phyloP scores from a whole-genome alignment of 495 filamentous ascomycete species.

The Chaetomium cochliodes region DNA sequence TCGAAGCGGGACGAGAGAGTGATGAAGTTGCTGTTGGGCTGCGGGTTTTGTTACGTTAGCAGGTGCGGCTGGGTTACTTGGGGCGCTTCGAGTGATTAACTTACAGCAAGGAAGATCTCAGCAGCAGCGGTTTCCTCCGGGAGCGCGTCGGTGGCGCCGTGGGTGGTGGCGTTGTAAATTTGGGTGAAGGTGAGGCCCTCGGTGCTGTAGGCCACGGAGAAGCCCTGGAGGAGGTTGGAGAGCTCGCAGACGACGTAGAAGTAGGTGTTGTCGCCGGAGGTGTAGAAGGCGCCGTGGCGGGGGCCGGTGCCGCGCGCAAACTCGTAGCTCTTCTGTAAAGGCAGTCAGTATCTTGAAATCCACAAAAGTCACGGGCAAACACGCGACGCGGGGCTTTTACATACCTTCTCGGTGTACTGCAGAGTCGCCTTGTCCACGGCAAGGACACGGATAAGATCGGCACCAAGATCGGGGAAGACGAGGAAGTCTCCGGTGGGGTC shows the following conservation, averaged over 20 bases:
- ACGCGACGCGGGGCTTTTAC: slow-evolving; percentile 34
- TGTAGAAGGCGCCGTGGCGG: slow-evolving; percentile 64
- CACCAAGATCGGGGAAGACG: slow-evolving; percentile 68
- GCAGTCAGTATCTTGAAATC: neutral
- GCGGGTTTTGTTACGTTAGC: slow-evolving; percentile 7
- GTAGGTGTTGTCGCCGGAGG: slow-evolving; percentile 46
- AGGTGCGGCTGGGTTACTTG: neutral
- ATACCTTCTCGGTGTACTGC: slow-evolving; percentile 31
- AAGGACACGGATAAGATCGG: slow-evolving; percentile 68
- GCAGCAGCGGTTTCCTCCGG: slow-evolving; percentile 49
- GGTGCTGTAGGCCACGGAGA: slow-evolving; percentile 55
- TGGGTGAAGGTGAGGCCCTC: slow-evolving; percentile 46
- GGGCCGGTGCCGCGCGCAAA: slow-evolving; percentile 58
- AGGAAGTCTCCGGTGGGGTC: slow-evolving; percentile 68
- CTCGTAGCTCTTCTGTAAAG: neutral
- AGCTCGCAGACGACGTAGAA: slow-evolving; percentile 67
- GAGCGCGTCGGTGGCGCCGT: slow-evolving; percentile 40
- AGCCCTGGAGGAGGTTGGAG: slow-evolving; percentile 56
- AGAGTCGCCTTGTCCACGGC: slow-evolving; percentile 47
- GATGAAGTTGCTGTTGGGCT: slow-evolving; percentile 61
- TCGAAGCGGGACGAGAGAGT: slow-evolving; percentile 64
- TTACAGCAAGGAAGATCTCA: slow-evolving; percentile 61
- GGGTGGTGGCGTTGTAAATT: slow-evolving; percentile 46
- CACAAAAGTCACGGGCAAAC: neutral
- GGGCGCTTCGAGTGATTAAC: slow-evolving; percentile 22